Base-by-base conservation (phyloP, 2,329 filamentous ascomycete species). In the Xylaria sp. region DNA sequence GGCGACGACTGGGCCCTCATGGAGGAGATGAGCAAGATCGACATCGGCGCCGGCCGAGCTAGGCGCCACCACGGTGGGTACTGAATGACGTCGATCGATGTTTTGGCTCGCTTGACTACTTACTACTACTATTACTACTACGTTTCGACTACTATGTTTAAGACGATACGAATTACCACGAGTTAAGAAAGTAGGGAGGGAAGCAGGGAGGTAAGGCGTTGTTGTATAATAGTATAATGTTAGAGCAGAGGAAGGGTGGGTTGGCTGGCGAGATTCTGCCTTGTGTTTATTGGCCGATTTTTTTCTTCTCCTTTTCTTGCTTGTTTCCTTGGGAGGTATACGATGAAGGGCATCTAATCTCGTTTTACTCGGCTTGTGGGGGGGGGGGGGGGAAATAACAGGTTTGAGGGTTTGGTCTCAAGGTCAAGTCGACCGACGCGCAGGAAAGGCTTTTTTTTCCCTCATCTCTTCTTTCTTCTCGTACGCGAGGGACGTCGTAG, bases 21-120 rank as follows among this genome's bases (percentile, higher is more conserved):
- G 71, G 78, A 90, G 59, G 89, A 92, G 72, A 82, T 92, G 78
- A 85, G 80, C 63, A 77, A 78, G 44, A 88, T 88, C 57, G 84
- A 88, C 63, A 81, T 88, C 60, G 85, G 85, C n/a, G 75, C 76
- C 20, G 85, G 84, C 2, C 74, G 84, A 54, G 80, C 81, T 13
- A 34, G 29, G 21, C 74, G 82, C 63, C 74, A 82, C 41, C 78
- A 80, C 21, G 64, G 66, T 39, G 52, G 68, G 17, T 69, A 69
- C 52, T 71, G 58, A 57, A n/a, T n/a, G n/a, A n/a, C n/a, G n/a
- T n/a, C n/a, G n/a, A n/a, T n/a, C n/a, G n/a, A n/a, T 22, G n/a
- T 42, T 21, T n/a, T n/a, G n/a, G n/a, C n/a, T n/a, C n/a, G n/a
- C n/a, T n/a, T n/a, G n/a, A n/a, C n/a, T n/a, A n/a, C n/a, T n/a